Conservation (phyloP, 1,284 basidiomycete species). For the Hortiboletus rubellus region DNA sequence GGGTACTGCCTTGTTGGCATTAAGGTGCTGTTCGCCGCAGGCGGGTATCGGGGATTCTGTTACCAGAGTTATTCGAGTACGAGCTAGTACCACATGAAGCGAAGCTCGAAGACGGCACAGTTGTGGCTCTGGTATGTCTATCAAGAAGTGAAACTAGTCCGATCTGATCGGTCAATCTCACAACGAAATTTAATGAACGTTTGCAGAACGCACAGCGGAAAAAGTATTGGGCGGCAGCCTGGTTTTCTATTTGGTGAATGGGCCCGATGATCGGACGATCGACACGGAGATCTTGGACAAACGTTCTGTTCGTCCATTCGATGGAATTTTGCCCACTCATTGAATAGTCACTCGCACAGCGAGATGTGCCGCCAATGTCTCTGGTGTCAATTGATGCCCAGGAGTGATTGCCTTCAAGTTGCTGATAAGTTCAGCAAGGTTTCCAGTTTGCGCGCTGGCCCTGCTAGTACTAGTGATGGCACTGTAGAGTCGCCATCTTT, state of each 20-base stretch:
- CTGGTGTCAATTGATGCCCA: too few relatives aligned
- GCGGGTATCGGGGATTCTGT: constrained; percentile 40
- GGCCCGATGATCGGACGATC: too few relatives aligned
- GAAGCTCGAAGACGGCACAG: constrained; percentile 53
- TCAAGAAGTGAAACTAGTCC: too few relatives aligned
- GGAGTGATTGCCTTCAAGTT: too few relatives aligned
- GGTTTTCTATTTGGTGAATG: constrained; percentile 80
- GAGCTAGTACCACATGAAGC: constrained; percentile 49
- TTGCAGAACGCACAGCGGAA: constrained; percentile 94
- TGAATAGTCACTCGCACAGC: background rate
- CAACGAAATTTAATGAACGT: constrained; percentile 55
- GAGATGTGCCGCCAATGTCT: background rate
- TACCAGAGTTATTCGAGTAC: constrained; percentile 43
- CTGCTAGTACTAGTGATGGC: too few relatives aligned
- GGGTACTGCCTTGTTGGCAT: constrained; percentile 59
- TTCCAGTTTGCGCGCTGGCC: too few relatives aligned
- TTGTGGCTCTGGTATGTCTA: constrained; percentile 40
- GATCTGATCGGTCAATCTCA: too few relatives aligned
- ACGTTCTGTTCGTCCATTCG: background rate
- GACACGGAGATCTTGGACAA: constrained; percentile 11
- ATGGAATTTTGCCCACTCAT: background rate
- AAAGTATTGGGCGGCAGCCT: constrained; percentile 55
- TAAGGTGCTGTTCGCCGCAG: constrained; percentile 45
- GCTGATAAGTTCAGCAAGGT: too few relatives aligned
- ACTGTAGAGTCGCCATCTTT: too few relatives aligned